phyloP scores from a whole-genome alignment of 495 filamentous ascomycete genomes.

The Hyaloscypha finlandica region DNA sequence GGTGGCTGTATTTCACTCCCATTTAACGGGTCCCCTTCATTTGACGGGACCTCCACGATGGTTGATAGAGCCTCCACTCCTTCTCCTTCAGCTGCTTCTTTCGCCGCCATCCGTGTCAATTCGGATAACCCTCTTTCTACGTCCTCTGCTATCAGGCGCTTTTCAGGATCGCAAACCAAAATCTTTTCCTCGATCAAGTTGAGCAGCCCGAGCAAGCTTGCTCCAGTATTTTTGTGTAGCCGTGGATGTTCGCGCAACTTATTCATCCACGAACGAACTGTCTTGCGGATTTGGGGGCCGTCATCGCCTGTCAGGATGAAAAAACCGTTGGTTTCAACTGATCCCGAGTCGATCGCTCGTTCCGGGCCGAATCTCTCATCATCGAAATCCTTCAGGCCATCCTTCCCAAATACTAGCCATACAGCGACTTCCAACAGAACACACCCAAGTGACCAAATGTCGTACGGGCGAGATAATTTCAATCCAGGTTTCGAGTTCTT shows the following conservation, averaged over 20 bases:
- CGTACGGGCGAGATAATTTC: background rate
- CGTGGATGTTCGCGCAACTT: background rate
- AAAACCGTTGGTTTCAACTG: background rate
- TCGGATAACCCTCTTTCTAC: background rate
- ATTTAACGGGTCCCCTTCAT: no score
- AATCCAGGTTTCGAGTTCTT: background rate
- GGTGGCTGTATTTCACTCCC: no score
- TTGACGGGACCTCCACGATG: no score
- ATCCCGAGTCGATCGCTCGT: background rate
- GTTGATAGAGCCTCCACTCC: no score
- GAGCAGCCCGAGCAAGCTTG: background rate
- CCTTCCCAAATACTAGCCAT: constrained; percentile 3
- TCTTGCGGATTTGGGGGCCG: background rate
- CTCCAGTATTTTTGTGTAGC: background rate
- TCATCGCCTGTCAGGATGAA: background rate
- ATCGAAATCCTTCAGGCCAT: background rate
- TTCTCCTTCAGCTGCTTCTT: constrained; percentile 2
- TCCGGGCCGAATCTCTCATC: background rate
- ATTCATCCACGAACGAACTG: background rate
- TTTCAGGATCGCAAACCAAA: background rate
- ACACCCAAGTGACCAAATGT: background rate
- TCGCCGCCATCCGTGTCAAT: background rate
- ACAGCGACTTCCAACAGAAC: background rate
- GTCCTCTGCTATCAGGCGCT: background rate
- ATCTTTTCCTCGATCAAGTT: background rate